Base-by-base conservation (phyloP, 176 grass and related monocot species). In the Dactylis glomerata region DNA sequence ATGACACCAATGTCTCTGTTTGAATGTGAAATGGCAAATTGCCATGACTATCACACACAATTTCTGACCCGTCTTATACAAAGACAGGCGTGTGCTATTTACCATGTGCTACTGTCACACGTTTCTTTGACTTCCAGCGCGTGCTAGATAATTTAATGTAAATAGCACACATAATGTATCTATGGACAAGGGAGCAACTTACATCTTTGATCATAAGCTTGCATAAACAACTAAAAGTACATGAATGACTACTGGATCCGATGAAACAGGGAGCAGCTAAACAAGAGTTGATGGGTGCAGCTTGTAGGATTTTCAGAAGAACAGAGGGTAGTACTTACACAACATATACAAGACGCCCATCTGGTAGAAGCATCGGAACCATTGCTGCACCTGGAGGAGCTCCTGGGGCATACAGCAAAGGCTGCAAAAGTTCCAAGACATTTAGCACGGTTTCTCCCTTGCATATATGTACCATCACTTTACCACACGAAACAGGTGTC, bases 321-420 rank as follows among this genome's bases (percentile, higher is more conserved):
- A 49, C 15, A 83, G 2, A 73, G 65, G 1, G 11, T 56, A 67
- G 5, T 56, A 78, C 83, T 89, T 86, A 92, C 86, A 88, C 37
- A 44, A 82, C 83, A 22, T 92, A 92, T 86, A 77, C 86, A 78
- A 88, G 75, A 41, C 79, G 79, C 23, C 90, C 86, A 45, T 92
- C 90, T 0, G 90, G 79, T 70, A 92, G 52, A 33, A 88, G 22
- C 90, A 88, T 89, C 15, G 86, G 86, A 19, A 83, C 68, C 90
- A 92, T 92, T 56, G 83, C 36, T 45, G 80, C 54, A 13, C 83
- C 90, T 62, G 82, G 73, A 62, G 78, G 64, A 54, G 73, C 72
- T 67, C 78, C 55, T 75, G 84, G 80, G 79, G 74, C 86, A 83
- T 86, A 92, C 33, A 89, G 12, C 78, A 91, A 82, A 74, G 89